These are phyloP conservation scores for Ceratonia siliqua DNA, from an alignment of 306 rosid species.

Conservation along the genomic window DNA sequence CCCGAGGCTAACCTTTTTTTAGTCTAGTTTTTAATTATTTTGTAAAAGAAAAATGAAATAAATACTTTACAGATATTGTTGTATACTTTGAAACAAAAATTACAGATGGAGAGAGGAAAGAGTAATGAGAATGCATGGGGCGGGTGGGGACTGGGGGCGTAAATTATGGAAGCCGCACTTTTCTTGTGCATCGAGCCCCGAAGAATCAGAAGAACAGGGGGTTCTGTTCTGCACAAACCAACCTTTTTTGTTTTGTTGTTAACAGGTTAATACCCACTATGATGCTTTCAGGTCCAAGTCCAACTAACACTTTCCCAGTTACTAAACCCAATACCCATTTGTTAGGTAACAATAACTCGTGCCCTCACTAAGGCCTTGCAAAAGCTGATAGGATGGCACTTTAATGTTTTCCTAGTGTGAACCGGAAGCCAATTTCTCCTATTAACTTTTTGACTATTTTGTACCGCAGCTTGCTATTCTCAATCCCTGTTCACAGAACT, in stretches of 20 bases:
- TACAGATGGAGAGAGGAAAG: neutral
- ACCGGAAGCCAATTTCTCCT: neutral
- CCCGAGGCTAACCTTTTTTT: no score
- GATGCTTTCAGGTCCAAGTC: neutral
- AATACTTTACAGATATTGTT: no score
- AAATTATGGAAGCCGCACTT: slow-evolving; percentile 11
- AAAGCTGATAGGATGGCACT: neutral
- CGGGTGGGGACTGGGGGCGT: neutral
- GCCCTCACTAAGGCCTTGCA: neutral
- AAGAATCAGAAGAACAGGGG: slow-evolving; percentile 22
- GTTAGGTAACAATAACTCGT: slow-evolving; percentile 20
- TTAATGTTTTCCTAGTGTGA: neutral
- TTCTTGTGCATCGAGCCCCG: slow-evolving; percentile 1
- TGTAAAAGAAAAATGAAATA: no score
- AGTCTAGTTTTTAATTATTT: no score
- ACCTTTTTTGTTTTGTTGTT: neutral
- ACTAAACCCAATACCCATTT: slow-evolving; percentile 16
- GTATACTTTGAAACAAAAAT: neutral
- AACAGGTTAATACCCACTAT: neutral
- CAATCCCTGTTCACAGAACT: no score
- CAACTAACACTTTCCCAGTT: slow-evolving; percentile 22
- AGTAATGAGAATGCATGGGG: neutral
- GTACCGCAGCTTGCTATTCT: neutral
- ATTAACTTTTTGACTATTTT: neutral
- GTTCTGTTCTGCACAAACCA: neutral